Conservation (phyloP, 257 asterid genomes). For the Nicotiana obtusifolia region DNA sequence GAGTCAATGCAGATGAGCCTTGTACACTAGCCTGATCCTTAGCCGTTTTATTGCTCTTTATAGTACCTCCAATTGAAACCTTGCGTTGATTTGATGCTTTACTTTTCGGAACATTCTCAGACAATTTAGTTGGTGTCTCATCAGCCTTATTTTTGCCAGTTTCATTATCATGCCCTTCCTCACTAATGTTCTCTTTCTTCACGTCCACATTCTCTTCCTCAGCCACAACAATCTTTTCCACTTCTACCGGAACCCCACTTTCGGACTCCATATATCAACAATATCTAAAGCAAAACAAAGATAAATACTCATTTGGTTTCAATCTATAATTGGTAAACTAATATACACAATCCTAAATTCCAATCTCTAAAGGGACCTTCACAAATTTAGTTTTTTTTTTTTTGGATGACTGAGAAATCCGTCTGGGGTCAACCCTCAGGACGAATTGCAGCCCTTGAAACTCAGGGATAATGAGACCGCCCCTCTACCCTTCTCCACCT, state of each 20-base stretch:
- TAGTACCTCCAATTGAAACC: conserved; percentile 15
- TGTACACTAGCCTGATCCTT: conserved; percentile 33
- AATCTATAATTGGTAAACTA: background rate
- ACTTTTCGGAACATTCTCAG: conserved; percentile 24
- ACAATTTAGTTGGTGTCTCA: conserved; percentile 19
- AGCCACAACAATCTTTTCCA: conserved; percentile 22
- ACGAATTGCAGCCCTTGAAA: no score
- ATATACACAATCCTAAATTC: background rate
- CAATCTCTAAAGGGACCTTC: background rate
- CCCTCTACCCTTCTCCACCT: no score
- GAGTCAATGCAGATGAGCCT: conserved; percentile 42
- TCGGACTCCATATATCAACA: conserved; percentile 45
- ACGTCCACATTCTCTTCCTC: conserved; percentile 23
- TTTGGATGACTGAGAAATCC: no score
- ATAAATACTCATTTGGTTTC: background rate
- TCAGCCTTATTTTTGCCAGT: conserved; percentile 12
- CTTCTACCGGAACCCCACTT: conserved; percentile 43
- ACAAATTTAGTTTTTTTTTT: background rate
- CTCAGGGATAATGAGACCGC: no score
- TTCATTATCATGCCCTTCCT: conserved; percentile 19
- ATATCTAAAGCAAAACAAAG: conserved; percentile 8
- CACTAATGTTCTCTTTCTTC: conserved; percentile 15
- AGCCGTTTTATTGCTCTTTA: conserved; percentile 26
- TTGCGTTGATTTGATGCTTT: conserved; percentile 15
- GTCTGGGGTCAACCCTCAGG: no score